Base-by-base conservation (phyloP, 2,329 filamentous ascomycete genomes). In the Epichloe bromicola region DNA sequence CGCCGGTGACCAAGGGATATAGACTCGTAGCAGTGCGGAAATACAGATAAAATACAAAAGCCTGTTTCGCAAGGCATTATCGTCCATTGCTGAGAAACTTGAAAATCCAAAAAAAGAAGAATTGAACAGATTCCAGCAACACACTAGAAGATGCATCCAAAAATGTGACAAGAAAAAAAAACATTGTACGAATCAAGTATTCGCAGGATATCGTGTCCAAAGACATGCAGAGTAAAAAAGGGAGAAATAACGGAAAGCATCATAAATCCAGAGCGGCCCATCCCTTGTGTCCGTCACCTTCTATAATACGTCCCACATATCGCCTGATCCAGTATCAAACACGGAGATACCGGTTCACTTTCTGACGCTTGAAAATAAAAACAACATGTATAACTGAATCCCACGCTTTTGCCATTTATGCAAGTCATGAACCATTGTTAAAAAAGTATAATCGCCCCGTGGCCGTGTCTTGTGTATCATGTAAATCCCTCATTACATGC, bases 401-500 rank as follows among this genome's bases (percentile, higher is more conserved):
- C 40, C 19, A 36, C 47, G 39, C 40, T 19, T 7, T 36, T 12
- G 11, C 40, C 40, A 38, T 44, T 12, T 12, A 38, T 38, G 33
- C 40, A 49, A 33, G 17, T 44, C 48, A 44, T 49, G 14, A 49
- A 23, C 20, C 48, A 26, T 38, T 44, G 40, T n/a, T n/a, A 49
- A 14, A 14, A 14, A 11, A 36, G 26, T 40, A 4, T 2, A 39
- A 12, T 23, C 20, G 19, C 20, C 11, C 12, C n/a, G 40, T 26
- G 17, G 40, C 19, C 19, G 23, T 6, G 30, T 30, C n/a, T 20
- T 42, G 40, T 3, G 40, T 11, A 20, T 42, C 17, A 26, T 42
- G 12, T 6, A 34, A 10, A 45, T 45, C 49, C 43, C 50, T 56
- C 58, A 65, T 53, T 58, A 65, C 53, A 66, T 61, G 14, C 63